Base-by-base conservation (phyloP, 371 early-diverging fungal genomes). In the Mucor circinelloides region DNA sequence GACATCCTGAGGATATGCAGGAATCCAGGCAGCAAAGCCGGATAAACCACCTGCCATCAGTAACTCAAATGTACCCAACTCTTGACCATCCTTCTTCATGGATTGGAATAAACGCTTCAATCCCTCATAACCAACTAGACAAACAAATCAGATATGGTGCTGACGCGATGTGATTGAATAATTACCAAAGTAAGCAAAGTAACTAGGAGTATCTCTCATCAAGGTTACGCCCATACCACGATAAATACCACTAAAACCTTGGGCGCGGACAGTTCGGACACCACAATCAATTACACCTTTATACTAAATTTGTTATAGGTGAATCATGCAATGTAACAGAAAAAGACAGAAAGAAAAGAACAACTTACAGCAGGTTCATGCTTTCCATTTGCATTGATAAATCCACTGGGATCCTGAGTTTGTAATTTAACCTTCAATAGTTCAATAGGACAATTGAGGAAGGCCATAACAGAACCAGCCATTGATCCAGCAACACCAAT, bases 1-100 rank as follows among this genome's bases (percentile, higher is more conserved):
- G 23, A 95, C 94, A 73, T 95, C 95, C 72, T 94, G 93, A 30
- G 95, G 95, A 67, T 93, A 94, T 27, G 93, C 91, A 5, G 91
- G 89, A 13, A 94, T 74, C 95, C 95, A 95, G 23, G 93, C 92
- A 31, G 84, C 88, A 58, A 91, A 85, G 23, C 95, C 95, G 15
- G 94, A 91, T 54, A 90, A 69, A 58, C 94, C 95, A 63, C 95
- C 95, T 17, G 94, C 90, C 70, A 93, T 65, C 59, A 95, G 73
- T 64, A 94, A 74, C 67, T 94, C 93, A 30, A 80, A 36, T 1
- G 82, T 81, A 0, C 78, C 75, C 25, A 87, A 50, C 30, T 83
- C 81, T 50, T n/a, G 21, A 28, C 78, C 82, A 25, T 75, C 69
- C 40, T 79, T 74, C 62, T 83, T 82, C 67, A 81, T 61, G 2